Percentiles rank a stretch among this genome's conserved stretches.
These are phyloP conservation scores for Auriscalpium vulgare DNA, from an alignment of 768 basidiomycete species.

Conservation along the genomic window DNA sequence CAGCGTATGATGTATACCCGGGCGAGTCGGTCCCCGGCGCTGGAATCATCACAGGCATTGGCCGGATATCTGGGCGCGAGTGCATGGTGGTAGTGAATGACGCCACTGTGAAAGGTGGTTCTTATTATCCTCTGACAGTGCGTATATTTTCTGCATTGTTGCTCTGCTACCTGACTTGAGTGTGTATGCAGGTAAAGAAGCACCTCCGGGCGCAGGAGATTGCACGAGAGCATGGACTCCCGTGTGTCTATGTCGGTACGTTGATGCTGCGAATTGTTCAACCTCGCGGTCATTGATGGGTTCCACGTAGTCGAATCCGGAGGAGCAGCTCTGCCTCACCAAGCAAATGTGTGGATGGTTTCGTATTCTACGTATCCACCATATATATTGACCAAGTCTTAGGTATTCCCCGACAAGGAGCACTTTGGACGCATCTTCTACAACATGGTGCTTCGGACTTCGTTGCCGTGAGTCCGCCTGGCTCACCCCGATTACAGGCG, in stretches of 20 bases:
- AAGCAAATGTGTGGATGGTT: slow-evolving; percentile 56
- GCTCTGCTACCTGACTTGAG: background rate
- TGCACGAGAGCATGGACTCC: slow-evolving; percentile 82
- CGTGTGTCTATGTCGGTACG: slow-evolving; percentile 88
- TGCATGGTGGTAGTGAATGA: slow-evolving; percentile 93
- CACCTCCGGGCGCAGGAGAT: slow-evolving; percentile 92
- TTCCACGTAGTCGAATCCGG: slow-evolving; percentile 74
- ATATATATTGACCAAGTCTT: background rate
- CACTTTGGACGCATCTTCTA: slow-evolving; percentile 97
- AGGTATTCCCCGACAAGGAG: slow-evolving; percentile 90
- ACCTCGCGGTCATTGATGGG: slow-evolving; percentile 4
- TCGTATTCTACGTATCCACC: background rate
- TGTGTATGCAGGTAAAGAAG: slow-evolving; percentile 68
- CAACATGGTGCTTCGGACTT: slow-evolving; percentile 61
- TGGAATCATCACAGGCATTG: slow-evolving; percentile 78
- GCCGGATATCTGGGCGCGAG: slow-evolving; percentile 68
- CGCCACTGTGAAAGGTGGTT: slow-evolving; percentile 88
- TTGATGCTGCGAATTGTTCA: slow-evolving; percentile 6
- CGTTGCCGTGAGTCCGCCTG: too few species aligned
- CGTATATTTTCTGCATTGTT: slow-evolving; percentile 9
- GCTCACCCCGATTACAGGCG: slow-evolving; percentile 36
- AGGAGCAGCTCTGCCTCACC: slow-evolving; percentile 86
- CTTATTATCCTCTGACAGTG: slow-evolving; percentile 84
- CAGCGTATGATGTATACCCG: slow-evolving; percentile 82
- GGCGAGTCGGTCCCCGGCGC: slow-evolving; percentile 75